A percentile compares a stretch with the other conserved stretches of the same genome.
These are phyloP conservation scores for Corymbia citriodora DNA, from an alignment of 441 rosid species.

Conservation along the genomic window DNA sequence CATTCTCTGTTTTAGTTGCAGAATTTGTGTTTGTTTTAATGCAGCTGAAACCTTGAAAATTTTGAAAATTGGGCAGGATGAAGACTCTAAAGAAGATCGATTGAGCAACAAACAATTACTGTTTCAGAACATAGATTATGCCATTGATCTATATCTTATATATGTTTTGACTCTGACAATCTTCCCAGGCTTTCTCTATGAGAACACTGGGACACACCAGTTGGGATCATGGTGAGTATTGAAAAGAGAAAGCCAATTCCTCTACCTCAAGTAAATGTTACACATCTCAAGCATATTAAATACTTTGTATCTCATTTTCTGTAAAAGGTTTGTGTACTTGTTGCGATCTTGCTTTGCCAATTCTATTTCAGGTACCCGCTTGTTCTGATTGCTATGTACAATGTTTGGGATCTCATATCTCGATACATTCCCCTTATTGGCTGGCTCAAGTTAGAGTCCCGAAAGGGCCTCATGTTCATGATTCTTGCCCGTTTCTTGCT, in stretches of 20 bases:
- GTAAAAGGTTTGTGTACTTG: background rate
- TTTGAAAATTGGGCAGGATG: background rate
- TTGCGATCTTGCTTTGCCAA: background rate
- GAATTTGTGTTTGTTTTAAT: background rate
- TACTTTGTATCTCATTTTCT: background rate
- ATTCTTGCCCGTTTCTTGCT: slow-evolving; percentile 20
- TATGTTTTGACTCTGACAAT: slow-evolving; percentile 21
- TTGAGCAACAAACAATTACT: slow-evolving; percentile 14
- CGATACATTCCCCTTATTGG: slow-evolving; percentile 18
- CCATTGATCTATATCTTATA: slow-evolving; percentile 16
- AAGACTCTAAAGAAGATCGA: slow-evolving; percentile 5
- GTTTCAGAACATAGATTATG: slow-evolving; percentile 19
- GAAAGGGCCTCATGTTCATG: slow-evolving; percentile 11
- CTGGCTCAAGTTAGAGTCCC: slow-evolving; percentile 5
- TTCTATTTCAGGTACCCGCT: slow-evolving; percentile 19
- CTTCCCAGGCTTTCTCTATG: slow-evolving; percentile 29
- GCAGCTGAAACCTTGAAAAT: background rate
- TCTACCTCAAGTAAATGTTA: background rate
- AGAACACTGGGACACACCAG: slow-evolving; percentile 22
- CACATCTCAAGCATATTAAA: background rate
- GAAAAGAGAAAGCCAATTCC: background rate
- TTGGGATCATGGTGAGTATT: slow-evolving; percentile 21
- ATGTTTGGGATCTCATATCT: slow-evolving; percentile 17
- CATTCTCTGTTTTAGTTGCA: background rate
- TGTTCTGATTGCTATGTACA: slow-evolving; percentile 23